Base-by-base conservation (phyloP, 1,284 basidiomycete species). In the Fomes fomentarius region DNA sequence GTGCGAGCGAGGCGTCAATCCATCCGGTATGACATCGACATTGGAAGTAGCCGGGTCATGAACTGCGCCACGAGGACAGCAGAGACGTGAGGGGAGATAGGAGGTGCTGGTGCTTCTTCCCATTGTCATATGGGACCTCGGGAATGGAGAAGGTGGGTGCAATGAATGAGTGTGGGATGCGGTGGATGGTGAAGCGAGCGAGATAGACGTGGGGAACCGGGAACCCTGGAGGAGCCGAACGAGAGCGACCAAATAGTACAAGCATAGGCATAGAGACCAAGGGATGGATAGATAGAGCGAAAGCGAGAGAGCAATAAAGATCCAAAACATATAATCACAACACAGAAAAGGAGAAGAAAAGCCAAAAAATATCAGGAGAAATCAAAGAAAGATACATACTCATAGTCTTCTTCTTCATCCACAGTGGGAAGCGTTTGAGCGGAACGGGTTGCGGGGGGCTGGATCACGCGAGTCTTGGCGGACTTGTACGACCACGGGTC, bases 331-430 rank as follows among this genome's bases (percentile, higher is more conserved):
- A n/a, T n/a, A n/a, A n/a, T n/a, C n/a, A n/a, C n/a, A 4, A 14
- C 6, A 9, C 37, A 26, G 24, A 17, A 26, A 50, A 26, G 14
- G 10, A 41, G 41, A 21, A 51, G n/a, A 33, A 25, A 31, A 31
- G 30, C 8, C n/a, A 24, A 37, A 17, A 25, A n/a, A 52, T 38
- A 28, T 50, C 45, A 57, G 38, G 35, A 44, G 35, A 61, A 61
- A 11, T 69, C 68, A 60, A 68, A 45, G 51, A 69, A 69, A 54
- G 66, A 68, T 47, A 68, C 66, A 58, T 67, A 69, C 66, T 66
- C 64, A 33, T 52, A 56, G 40, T 65, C 62, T 57, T 69, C 68
- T 28, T 63, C 62, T 57, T 69, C 68, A 26, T 63, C 55, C 2
- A 69, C 61, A n/a, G 68, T 68, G n/a, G 61, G 65, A 25, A 69